Evolutionary conservation across 2,329 filamentous ascomycete species (phyloP), one percentile per base, ranked within the genome.

Genomic region (Lachnellula subtilissima): DNA sequence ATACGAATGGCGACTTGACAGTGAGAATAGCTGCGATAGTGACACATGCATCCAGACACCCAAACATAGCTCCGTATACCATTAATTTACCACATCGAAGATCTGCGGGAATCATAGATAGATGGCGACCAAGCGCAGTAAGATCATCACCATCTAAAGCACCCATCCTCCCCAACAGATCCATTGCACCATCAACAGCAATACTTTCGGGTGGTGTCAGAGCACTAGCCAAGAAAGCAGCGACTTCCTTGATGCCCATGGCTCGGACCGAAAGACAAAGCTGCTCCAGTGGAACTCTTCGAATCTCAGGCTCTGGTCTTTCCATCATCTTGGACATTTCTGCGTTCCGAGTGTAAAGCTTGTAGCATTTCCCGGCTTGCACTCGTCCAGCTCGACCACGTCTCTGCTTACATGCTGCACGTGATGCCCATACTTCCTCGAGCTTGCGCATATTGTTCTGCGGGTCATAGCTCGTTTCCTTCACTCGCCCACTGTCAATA

Each of bases 91-190:
- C 91, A 70, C 91, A 95, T 28, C 93, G 85, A 48, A 99, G 79
- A 68, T 99, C 94, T 0, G 93, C 90, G 1, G 94, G 94, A 50
- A 99, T 91, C 84, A 95, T 90, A 17, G 92, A 88, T n/a, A 99
- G 78, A 74, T 97, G 94, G 52, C 88, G 86, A 40, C 94, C 94
- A 48, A 99, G 84, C 3, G 92, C 91, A 0, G 94, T 97, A 42
- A 99, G 79, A 65, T 91, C 88, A 55, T 90, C 84, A 46, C 89
- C 89, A 64, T 94, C 89, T 14, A 97, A 78, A 0, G 92, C 93
- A 32, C 94, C 94, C 79, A 99, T 96, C 9, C 91, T 82, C 12
- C 83, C 81, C 4, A 99, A 78, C 54, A 96, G 78, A 62, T 78
- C 82, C 61, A 99, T 78, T 1, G 94, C 94, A 15, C 89, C 90